Conservation (phyloP, 768 basidiomycete species). For the Sporobolomyces roseus region DNA sequence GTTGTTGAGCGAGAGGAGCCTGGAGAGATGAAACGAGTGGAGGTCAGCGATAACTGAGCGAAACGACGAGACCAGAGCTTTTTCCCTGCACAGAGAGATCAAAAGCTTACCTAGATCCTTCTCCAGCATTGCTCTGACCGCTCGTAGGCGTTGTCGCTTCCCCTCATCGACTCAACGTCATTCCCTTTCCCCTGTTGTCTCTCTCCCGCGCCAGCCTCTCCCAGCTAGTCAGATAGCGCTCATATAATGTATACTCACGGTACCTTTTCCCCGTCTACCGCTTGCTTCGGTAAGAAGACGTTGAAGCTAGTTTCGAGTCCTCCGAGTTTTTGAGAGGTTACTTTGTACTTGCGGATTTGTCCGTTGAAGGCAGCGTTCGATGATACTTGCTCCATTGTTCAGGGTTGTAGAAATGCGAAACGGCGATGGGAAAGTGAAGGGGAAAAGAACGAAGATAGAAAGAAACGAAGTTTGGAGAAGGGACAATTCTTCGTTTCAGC, state of each 20-base stretch:
- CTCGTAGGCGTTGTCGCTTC: background rate
- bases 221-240: background rate
- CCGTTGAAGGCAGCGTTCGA: constrained; percentile 77
- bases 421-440: background rate
- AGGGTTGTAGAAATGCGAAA: background rate
- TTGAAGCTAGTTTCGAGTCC: constrained; percentile 68
- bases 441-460: background rate
- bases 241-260: constrained; percentile 11
- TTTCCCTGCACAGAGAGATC: too few relatives aligned
- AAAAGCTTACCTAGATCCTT: background rate
- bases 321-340: constrained; percentile 56
- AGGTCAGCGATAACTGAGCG: background rate
- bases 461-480: background rate
- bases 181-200: background rate
- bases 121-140: background rate
- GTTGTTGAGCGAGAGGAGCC: too few relatives aligned
- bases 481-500: too few relatives aligned
- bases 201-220: background rate
- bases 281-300: constrained; percentile 72
- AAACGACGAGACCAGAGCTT: too few relatives aligned
- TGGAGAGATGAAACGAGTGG: background rate
- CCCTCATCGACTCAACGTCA: background rate
- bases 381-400: constrained; percentile 61
- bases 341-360: constrained; percentile 73
- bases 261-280: constrained; percentile 52